A percentile compares a stretch with the other conserved stretches of the same genome.
Conservation (phyloP, 2,329 filamentous ascomycete species). For the Tolypocladium tropicale region DNA sequence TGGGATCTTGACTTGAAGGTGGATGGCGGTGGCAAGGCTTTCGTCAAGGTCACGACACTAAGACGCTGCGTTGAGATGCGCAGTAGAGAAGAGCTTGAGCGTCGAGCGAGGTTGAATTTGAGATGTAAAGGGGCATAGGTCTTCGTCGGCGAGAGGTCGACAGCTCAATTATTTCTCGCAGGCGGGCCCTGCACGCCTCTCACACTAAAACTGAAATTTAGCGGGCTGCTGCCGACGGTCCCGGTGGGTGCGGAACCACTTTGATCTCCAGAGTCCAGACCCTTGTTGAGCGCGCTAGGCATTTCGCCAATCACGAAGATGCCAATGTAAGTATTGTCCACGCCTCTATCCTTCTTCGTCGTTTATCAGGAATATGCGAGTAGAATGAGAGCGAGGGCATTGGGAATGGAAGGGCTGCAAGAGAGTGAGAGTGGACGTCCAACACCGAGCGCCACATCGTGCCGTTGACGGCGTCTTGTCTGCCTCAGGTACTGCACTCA, state of each 20-base stretch:
- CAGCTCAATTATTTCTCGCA: neutral
- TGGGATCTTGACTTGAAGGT: neutral
- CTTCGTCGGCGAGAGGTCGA: neutral
- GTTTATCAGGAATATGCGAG: no score
- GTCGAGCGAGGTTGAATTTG: neutral
- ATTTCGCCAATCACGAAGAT: neutral
- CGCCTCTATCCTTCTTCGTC: neutral
- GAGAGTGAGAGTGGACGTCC: no score
- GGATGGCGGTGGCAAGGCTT: neutral
- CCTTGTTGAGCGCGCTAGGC: neutral
- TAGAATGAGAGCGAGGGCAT: neutral
- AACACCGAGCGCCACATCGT: neutral
- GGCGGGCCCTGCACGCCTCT: neutral
- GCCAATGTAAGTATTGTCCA: neutral
- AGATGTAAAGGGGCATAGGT: neutral
- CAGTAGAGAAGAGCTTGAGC: no score
- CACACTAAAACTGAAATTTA: neutral
- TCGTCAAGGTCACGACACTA: neutral
- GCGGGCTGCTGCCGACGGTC: neutral
- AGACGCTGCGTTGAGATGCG: neutral
- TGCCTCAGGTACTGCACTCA: no score
- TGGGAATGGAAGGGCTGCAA: neutral
- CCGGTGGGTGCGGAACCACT: neutral
- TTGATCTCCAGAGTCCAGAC: neutral
- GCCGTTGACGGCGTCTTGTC: neutral